phyloP scores from a whole-genome alignment of 2,329 filamentous ascomycete species.

The Exophiala sp. region DNA sequence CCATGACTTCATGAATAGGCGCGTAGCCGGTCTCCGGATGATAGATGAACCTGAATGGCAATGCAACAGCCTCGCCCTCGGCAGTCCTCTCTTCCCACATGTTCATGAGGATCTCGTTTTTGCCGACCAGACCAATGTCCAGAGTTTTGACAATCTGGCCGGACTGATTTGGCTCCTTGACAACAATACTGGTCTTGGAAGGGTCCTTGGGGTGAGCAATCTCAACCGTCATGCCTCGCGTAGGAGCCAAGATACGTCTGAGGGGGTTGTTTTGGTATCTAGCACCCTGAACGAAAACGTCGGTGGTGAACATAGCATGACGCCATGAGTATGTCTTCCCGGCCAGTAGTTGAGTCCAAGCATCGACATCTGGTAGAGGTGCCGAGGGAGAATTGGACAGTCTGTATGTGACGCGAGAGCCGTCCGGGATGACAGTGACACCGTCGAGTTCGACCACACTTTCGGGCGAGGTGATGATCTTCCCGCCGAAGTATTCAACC shows the following conservation, averaged over 20 bases:
- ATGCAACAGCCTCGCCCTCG: constrained; percentile 69
- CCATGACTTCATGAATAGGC: constrained; percentile 96
- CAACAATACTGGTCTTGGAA: constrained; percentile 72
- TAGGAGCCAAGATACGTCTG: constrained; percentile 81
- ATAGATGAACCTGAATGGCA: constrained; percentile 86
- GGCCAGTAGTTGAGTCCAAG: constrained; percentile 83
- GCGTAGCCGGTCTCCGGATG: constrained; percentile 93
- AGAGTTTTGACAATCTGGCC: constrained; percentile 85
- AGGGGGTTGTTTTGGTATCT: constrained; percentile 97
- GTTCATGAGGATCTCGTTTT: constrained; percentile 77
- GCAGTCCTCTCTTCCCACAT: constrained; percentile 91
- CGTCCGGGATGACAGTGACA: constrained; percentile 73
- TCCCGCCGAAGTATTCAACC: constrained; percentile 93
- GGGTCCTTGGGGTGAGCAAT: constrained; percentile 76
- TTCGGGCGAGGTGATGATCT: constrained; percentile 62
- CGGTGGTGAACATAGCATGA: constrained; percentile 86
- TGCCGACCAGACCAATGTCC: constrained; percentile 68
- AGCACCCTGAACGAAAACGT: constrained; percentile 90
- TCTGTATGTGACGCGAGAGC: constrained; percentile 75
- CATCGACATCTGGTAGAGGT: constrained; percentile 68
- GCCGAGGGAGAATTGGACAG: constrained; percentile 69
- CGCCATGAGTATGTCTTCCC: constrained; percentile 85
- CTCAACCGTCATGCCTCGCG: constrained; percentile 82
- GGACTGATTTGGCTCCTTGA: constrained; percentile 79
- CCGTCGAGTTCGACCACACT: constrained; percentile 70